Base-by-base conservation (phyloP, 306 rosid species). In the Cucurbita maxima region DNA sequence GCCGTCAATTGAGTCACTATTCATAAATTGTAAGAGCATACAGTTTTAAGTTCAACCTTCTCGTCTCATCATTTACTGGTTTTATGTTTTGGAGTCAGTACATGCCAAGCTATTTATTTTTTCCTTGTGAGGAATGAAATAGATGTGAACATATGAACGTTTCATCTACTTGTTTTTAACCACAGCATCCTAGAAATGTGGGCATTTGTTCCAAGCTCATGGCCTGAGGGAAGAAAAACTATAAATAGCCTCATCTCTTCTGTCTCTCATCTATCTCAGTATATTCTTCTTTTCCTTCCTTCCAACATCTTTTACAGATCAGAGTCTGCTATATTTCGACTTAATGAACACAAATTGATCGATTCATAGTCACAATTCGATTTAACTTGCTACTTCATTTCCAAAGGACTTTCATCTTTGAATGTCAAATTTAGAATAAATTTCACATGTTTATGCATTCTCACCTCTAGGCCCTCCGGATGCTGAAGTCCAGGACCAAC, bases 401-500 rank as follows among this genome's bases (percentile, higher is more conserved):
- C 53, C 12, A 11, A 44, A 44, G n/a, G 7, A 66, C 11, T 66
- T 44, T 43, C 15, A 44, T 66, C 37, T 19, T 48, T 18, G 7
- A 51, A 50, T 70, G 56, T 9, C 44, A 48, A 69, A 15, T 70
- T n/a, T 52, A 51, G 45, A 70, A 70, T 45, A 34, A 1, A 30
- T 50, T 51, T 70, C 47, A 51, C 20, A n/a, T 51, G 10, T 14
- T 48, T 25, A 50, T 70, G 73, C 61, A 14, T 18, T 53, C 80
- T 83, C 57, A 80, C 55, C 8, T 79, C 37, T 58, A 37, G 67
- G 79, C 56, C 75, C 55, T 75, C 81, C 38, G 71, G 83, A 79
- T 85, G 83, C 78, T 72, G 79, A 77, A 76, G 58, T 54, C 76
- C 82, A 74, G 60, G 83, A 79, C 57, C 82, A 79, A 81, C 83